These are phyloP conservation scores for Mayamaea pseudoterrestris DNA, from an alignment of 108 stramenopile species.

Conservation along the genomic window DNA sequence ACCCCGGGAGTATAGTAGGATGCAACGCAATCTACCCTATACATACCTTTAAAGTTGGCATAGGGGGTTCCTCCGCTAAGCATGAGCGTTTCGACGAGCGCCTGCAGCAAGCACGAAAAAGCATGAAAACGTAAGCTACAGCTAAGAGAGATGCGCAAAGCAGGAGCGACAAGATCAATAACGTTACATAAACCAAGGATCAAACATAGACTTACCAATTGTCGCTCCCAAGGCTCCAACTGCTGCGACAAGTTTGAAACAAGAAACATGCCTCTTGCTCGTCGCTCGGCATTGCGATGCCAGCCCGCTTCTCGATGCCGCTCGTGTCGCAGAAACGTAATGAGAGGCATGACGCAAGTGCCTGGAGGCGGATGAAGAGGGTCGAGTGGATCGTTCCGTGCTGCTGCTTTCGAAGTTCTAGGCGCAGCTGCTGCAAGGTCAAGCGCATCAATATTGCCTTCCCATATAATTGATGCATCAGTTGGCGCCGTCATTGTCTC, in stretches of 20 bases:
- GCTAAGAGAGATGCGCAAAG: background rate
- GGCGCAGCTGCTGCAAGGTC: constrained; percentile 1
- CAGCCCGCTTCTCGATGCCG: constrained; percentile 32
- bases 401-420: no score
- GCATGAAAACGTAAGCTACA: background rate
- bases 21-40: no score
- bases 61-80: constrained; percentile 38
- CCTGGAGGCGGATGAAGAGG: background rate
- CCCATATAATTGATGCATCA: no score
- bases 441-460: no score
- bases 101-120: constrained; percentile 12
- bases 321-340: constrained; percentile 22
- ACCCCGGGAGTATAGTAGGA: no score
- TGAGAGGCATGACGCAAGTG: constrained; percentile 25
- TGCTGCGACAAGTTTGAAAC: constrained; percentile 21
- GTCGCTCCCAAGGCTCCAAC: constrained; percentile 64
- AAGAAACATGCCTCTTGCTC: constrained; percentile 49
- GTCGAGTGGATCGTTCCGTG: no score
- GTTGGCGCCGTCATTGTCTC: background rate
- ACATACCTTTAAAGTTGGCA: constrained; percentile 27
- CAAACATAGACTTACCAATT: constrained; percentile 24
- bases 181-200: constrained; percentile 7
- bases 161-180: background rate
- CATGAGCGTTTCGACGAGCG: constrained; percentile 31
- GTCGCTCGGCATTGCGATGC: constrained; percentile 57